Evolutionary conservation across 768 basidiomycete genomes (phyloP).

Genomic region (Tylopilus sp.): DNA sequence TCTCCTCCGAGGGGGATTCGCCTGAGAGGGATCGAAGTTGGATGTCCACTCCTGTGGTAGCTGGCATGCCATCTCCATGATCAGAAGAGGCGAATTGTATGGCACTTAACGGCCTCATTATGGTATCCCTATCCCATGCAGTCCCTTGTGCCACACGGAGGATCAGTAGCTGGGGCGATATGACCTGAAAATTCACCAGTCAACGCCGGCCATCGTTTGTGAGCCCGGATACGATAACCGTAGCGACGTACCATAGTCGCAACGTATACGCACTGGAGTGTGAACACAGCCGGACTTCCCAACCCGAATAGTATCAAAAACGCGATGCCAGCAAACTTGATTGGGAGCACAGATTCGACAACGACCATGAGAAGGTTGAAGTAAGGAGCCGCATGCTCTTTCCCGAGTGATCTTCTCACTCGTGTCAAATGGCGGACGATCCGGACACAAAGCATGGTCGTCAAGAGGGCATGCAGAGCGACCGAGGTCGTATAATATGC

Average conservation of each 20-base stretch:
- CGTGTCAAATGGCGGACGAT: not conserved
- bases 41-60: too few species aligned
- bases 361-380: not conserved
- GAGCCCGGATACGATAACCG: too few species aligned
- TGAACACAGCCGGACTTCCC: not conserved
- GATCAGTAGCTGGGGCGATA: slow-evolving; percentile 17
- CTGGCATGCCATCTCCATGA: too few species aligned
- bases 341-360: slow-evolving; percentile 15
- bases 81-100: too few species aligned
- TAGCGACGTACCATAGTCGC: slow-evolving; percentile 4
- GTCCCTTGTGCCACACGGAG: not conserved
- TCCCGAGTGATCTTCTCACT: not conserved
- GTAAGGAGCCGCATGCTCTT: slow-evolving; percentile 3
- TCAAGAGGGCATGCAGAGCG: too few species aligned
- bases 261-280: not conserved
- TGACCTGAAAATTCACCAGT: slow-evolving; percentile 5
- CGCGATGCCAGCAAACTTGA: slow-evolving; percentile 4
- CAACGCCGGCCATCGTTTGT: not conserved
- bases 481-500: too few species aligned
- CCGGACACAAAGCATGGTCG: too few species aligned
- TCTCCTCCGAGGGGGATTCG: too few species aligned
- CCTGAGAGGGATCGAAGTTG: too few species aligned
- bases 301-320: slow-evolving; percentile 3
- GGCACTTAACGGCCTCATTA: too few species aligned
- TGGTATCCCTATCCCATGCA: not conserved